phyloP scores from a whole-genome alignment of 2,329 filamentous ascomycete genomes.

The Penicillium paneum region DNA sequence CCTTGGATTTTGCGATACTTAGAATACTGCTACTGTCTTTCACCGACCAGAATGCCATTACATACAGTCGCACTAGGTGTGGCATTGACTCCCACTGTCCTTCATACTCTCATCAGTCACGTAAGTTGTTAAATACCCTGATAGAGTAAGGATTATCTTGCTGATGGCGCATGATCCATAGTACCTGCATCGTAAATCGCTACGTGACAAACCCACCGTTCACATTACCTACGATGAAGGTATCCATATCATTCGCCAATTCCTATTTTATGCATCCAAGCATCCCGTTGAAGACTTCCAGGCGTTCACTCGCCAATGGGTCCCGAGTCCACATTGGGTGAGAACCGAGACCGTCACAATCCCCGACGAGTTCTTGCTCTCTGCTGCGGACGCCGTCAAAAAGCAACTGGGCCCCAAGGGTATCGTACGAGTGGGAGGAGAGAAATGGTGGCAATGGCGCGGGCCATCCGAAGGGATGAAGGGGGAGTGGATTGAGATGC shows the following conservation, averaged over 20 bases:
- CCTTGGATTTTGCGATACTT: background rate
- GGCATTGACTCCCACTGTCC: conserved; percentile 81
- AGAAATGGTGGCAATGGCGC: conserved; percentile 87
- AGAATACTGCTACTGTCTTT: background rate
- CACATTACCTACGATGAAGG: conserved; percentile 95
- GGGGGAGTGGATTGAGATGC: conserved; percentile 97
- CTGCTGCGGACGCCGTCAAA: conserved; percentile 65
- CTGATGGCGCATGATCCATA: conserved; percentile 36
- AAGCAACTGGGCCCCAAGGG: conserved; percentile 76
- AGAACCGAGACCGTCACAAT: conserved; percentile 69
- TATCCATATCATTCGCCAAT: conserved; percentile 78
- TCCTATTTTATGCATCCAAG: conserved; percentile 78
- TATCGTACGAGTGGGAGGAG: conserved; percentile 71
- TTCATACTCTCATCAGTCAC: conserved; percentile 83
- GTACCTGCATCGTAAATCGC: conserved; percentile 77
- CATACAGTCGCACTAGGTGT: conserved; percentile 78
- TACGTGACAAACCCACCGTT: conserved; percentile 76
- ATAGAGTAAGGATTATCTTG: background rate
- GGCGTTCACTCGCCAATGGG: conserved; percentile 85
- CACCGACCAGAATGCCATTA: conserved; percentile 51
- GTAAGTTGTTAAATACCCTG: conserved; percentile 49
- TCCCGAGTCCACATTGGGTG: conserved; percentile 85
- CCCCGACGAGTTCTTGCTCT: conserved; percentile 58
- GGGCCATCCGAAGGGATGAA: conserved; percentile 62
- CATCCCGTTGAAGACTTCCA: conserved; percentile 93